A percentile compares a stretch with the other conserved stretches of the same genome.
phyloP scores from a whole-genome alignment of 306 rosid species.

The Vigna angularis region DNA sequence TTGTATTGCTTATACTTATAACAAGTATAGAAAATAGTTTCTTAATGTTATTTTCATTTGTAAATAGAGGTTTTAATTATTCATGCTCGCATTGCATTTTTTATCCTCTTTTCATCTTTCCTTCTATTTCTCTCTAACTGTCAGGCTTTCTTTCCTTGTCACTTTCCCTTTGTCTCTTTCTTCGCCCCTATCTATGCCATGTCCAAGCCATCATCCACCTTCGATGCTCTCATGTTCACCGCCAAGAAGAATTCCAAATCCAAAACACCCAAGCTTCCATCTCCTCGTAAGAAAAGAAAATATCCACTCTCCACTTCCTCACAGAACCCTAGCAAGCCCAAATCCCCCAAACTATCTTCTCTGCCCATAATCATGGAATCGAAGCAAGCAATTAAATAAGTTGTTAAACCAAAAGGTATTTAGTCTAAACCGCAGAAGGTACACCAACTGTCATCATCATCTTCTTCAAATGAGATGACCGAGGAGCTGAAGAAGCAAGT shows the following conservation, averaged over 20 bases:
- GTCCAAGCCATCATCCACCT: slow-evolving; percentile 73
- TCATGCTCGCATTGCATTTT: slow-evolving; percentile 48
- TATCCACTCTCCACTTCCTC: slow-evolving; percentile 40
- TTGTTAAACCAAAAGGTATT: neutral
- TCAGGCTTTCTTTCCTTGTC: slow-evolving; percentile 27
- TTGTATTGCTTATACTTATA: too few species aligned
- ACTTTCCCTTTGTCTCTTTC: neutral
- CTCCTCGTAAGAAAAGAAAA: slow-evolving; percentile 70
- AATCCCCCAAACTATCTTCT: slow-evolving; percentile 13
- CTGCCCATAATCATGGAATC: neutral
- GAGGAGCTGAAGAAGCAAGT: slow-evolving; percentile 59
- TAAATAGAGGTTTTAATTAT: neutral
- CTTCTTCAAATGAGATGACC: slow-evolving; percentile 40
- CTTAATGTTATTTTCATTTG: too few species aligned
- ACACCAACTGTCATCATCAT: neutral
- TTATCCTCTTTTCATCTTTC: slow-evolving; percentile 41
- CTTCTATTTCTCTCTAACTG: neutral
- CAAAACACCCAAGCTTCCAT: neutral
- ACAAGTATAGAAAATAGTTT: too few species aligned
- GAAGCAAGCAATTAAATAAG: neutral
- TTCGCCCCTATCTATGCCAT: slow-evolving; percentile 41
- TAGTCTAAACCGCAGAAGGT: slow-evolving; percentile 36
- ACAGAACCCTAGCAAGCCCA: slow-evolving; percentile 52
- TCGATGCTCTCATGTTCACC: slow-evolving; percentile 75
- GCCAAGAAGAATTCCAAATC: slow-evolving; percentile 59